Evolutionary conservation across 768 basidiomycete species (phyloP), one percentile per base, ranked within the genome.

Genomic region (Tulasnella calospora): DNA sequence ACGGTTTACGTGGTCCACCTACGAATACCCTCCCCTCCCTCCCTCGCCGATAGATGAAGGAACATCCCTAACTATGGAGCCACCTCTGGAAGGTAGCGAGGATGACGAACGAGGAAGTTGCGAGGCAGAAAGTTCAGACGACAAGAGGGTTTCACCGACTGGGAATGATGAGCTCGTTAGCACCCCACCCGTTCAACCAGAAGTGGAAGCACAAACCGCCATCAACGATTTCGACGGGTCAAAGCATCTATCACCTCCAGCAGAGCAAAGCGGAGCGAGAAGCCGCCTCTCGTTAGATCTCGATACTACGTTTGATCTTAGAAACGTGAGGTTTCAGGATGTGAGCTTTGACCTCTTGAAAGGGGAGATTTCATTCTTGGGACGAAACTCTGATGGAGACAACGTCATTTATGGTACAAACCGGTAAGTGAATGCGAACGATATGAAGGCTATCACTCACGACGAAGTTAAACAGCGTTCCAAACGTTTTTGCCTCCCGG

Each of bases 271-370:
- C 61, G 61, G 61, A 57, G 27, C 55, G 13, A 67, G 33, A 67
- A 67, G n/a, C 33, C 61, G 61, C 30, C 30, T 67, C 61, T 67
- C 61, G 6, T 30, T 67, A 30, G 61, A 67, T 33, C 61, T 67
- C 30, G 61, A 67, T 67, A n/a, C 61, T 30, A 33, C 61, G 13
- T 67, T 67, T n/a, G 61, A 67, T 13, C 61, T 67, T 30, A 27
- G 61, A n/a, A 67, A 67, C 27, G 61, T 67, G 61, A 67, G 61
- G 27, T 33, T 67, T n/a, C 61, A 67, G 61, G 61, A 67, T 33
- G 61, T 67, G 30, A 67, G 61, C 61, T 67, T 67, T 67, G 61
- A 67, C n/a, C n/a, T 67, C 27, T 30, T 67, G 61, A 33, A 67
- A 33, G 61, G 61, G 27, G 61, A 67, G n/a, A 67, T 67, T 27